Conservation (phyloP, 1,139 yeast genomes). For the Pichia cactophila region DNA sequence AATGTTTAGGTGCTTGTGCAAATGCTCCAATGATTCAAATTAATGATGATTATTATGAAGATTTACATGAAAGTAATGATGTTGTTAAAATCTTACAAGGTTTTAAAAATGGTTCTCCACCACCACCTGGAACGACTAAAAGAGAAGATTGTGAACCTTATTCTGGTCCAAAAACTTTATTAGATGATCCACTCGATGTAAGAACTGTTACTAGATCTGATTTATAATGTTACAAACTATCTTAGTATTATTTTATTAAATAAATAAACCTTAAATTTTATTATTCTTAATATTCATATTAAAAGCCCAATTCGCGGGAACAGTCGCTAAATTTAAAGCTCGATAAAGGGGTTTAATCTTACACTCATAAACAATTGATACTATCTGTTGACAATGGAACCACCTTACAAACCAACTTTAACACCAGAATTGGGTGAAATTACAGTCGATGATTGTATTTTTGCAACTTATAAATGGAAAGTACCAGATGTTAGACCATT, state of each 20-base stretch:
- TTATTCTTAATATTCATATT: conserved; percentile 1
- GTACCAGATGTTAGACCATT: not conserved
- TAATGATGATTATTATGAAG: conserved; percentile 80
- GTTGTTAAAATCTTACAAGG: conserved; percentile 56
- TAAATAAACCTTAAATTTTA: not conserved
- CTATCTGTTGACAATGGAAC: not conserved
- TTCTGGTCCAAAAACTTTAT: conserved; percentile 61
- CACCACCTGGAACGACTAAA: conserved; percentile 55
- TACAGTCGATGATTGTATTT: conserved; percentile 8
- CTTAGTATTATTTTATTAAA: not conserved
- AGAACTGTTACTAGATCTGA: conserved; percentile 52
- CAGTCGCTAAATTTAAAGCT: not conserved
- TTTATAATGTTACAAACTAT: conserved; percentile 22
- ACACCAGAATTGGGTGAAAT: not conserved
- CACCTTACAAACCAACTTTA: not conserved
- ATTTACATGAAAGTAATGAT: conserved; percentile 58
- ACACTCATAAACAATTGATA: no score
- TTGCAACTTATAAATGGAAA: conserved; percentile 8
- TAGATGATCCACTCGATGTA: conserved; percentile 60
- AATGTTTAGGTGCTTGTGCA: conserved; percentile 88
- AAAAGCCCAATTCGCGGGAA: no score
- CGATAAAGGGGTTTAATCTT: not conserved
- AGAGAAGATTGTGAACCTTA: conserved; percentile 73
- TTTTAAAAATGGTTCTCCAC: conserved; percentile 56
- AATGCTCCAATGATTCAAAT: conserved; percentile 86